Percentiles rank a stretch among this genome's conserved stretches.
phyloP scores from a whole-genome alignment of 2,329 filamentous ascomycete genomes.

The Ceratocystis cubensis region DNA sequence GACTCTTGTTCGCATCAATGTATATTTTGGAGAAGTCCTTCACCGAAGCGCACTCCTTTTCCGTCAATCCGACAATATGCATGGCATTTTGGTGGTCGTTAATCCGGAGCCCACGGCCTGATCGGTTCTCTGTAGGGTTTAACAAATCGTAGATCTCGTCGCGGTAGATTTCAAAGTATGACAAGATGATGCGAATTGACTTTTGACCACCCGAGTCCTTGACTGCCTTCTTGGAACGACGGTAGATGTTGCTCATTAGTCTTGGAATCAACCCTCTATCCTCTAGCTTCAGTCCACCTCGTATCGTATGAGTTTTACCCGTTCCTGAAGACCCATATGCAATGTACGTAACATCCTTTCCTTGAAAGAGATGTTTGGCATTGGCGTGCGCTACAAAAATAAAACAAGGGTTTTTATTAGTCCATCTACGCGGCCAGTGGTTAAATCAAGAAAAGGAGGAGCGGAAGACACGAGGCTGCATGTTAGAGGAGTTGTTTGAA shows the following conservation, averaged over 20 bases:
- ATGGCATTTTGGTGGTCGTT: conserved; percentile 80
- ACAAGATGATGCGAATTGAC: conserved; percentile 60
- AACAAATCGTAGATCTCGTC: conserved; percentile 90
- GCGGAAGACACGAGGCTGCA: not conserved
- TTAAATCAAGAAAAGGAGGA: not conserved
- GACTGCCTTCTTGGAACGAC: conserved; percentile 69
- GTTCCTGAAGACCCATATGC: conserved; percentile 89
- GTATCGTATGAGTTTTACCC: conserved; percentile 93
- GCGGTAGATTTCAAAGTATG: conserved; percentile 96
- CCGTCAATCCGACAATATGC: conserved; percentile 72
- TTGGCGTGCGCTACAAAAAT: conserved; percentile 60
- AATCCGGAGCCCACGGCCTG: conserved; percentile 64
- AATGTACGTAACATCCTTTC: conserved; percentile 78
- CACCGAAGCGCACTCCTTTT: conserved; percentile 67
- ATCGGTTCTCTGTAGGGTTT: conserved; percentile 76
- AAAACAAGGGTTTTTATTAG: not conserved
- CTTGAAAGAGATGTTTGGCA: conserved; percentile 82
- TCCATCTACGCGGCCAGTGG: not conserved
- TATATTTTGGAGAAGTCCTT: conserved; percentile 86
- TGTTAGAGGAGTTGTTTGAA: not conserved
- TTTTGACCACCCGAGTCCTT: conserved; percentile 65
- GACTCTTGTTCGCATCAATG: conserved; percentile 82
- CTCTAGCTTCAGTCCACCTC: conserved; percentile 72
- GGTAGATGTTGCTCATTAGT: conserved; percentile 72
- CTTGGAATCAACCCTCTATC: conserved; percentile 82